Evolutionary conservation across 148 eudicot genomes (phyloP).

Genomic region (Bassia scoparia): DNA sequence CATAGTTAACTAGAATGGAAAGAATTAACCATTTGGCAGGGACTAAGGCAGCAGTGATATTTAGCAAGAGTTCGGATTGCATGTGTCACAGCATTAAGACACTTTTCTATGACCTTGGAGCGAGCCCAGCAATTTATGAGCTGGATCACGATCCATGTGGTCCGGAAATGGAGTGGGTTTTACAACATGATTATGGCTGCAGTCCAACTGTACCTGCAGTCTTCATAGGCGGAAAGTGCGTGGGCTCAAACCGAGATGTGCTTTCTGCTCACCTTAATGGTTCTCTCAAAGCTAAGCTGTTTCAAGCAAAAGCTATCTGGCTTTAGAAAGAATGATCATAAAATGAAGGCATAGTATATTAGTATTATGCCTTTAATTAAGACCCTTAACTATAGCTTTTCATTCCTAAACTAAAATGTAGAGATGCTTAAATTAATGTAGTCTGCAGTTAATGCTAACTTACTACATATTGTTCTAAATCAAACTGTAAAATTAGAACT

Average conservation of each 20-base stretch:
- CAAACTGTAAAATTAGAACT: too few relatives aligned
- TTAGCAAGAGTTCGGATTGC: conserved; percentile 34
- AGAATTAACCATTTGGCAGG: conserved; percentile 18
- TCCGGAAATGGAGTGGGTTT: conserved; percentile 34
- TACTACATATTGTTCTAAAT: too few relatives aligned
- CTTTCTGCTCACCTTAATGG: conserved; percentile 33
- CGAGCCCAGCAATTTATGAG: conserved; percentile 28
- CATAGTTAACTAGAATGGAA: conserved; percentile 10
- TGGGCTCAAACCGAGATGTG: conserved; percentile 29
- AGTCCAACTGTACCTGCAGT: conserved; percentile 32
- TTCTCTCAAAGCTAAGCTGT: conserved; percentile 32
- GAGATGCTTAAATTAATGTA: too few relatives aligned
- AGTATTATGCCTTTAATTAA: not conserved
- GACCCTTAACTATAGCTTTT: conserved; percentile 11
- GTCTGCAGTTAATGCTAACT: too few relatives aligned
- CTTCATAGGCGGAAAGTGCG: conserved; percentile 29
- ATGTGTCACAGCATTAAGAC: conserved; percentile 27
- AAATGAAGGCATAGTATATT: not conserved
- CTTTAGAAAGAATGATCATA: conserved; percentile 10
- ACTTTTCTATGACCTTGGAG: conserved; percentile 24
- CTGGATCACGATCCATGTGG: conserved; percentile 31
- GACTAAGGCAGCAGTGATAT: conserved; percentile 32
- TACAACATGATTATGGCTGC: conserved; percentile 20
- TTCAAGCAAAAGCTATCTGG: conserved; percentile 34
- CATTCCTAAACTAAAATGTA: conserved; percentile 17